phyloP scores from a whole-genome alignment of 2,329 filamentous ascomycete species.

The Teratosphaeria epicoccoides region DNA sequence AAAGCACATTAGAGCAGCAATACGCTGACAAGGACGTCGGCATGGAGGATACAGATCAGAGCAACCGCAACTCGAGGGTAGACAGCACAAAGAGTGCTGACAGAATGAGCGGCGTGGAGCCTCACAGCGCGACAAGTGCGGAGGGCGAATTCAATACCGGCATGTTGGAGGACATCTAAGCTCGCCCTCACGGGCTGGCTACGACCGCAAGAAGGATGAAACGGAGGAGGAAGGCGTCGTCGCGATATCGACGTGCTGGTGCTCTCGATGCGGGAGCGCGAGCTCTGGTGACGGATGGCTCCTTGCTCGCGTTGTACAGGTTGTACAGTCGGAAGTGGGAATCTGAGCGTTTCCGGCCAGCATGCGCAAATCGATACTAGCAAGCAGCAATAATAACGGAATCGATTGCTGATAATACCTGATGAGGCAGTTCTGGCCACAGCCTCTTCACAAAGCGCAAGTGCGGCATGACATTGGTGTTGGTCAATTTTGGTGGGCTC shows the following conservation, averaged over 20 bases:
- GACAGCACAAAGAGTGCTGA: constrained; percentile 23
- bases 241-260: not conserved
- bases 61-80: constrained; percentile 16
- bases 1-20: constrained; percentile 84
- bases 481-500: not conserved
- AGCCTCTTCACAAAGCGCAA: not conserved
- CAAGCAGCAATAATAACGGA: not conserved
- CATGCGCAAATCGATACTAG: not conserved
- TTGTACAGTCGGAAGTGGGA: not conserved
- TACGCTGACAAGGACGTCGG: constrained; percentile 41
- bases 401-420: not conserved
- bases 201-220: not conserved
- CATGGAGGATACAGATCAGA: constrained; percentile 33
- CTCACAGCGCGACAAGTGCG: constrained; percentile 25
- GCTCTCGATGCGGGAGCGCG: not conserved
- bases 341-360: not conserved
- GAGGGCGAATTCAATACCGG: constrained; percentile 38
- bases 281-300: not conserved
- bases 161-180: constrained; percentile 29
- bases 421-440: not conserved
- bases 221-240: not conserved
- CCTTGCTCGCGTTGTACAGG: not conserved
- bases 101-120: constrained; percentile 43
- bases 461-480: not conserved
- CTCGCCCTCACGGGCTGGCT: not conserved